Base-by-base conservation (phyloP, 2,329 filamentous ascomycete species). In the Ceratocystis huliohia region DNA sequence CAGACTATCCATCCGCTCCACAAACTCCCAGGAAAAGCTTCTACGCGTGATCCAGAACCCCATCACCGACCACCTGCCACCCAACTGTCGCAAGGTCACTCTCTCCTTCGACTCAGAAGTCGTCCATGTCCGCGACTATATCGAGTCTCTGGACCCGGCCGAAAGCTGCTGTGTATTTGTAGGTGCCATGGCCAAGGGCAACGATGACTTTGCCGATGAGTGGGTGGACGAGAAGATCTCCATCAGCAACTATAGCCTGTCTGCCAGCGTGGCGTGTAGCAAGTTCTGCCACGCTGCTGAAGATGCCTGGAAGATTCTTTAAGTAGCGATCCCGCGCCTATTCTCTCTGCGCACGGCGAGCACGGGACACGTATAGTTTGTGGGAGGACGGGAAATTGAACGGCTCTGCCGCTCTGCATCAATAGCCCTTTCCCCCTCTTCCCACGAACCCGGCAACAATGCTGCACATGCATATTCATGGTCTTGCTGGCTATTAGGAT, bases 281-380 rank as follows among this genome's bases (percentile, higher is more conserved):
- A 99, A 97, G 77, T 97, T 99, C 81, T 97, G 94, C 78, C 94
- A 99, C 77, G 94, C 93, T 50, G 93, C 92, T 56, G 94, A 99
- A 78, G 94, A 99, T 76, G 88, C 88, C 45, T 99, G 94, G 94
- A 86, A 90, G 74, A 89, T 99, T 71, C 84, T 96, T 73, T 99
- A 86, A 82, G 59, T 28, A 22, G 33, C 28, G 25, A 50, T 17
- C 10, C 8, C 25, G 41, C 33, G 33, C n/a, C 15, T 59, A 33
- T 22, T 25, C 56, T 59, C 56, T 37, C 56, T 59, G 25, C 22
- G 22, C 56, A 59, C 56, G 56, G 28, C 56, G 28, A 17, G 56
- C 56, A 59, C 15, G 4, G 20, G 22, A 53, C 25, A 53, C 20
- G 48, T 2, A 53, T 53, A 25, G 8, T 7, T 53, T 53, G 48